Base-by-base conservation (phyloP, 352 stramenopile species). In the Phytophthora syringae region DNA sequence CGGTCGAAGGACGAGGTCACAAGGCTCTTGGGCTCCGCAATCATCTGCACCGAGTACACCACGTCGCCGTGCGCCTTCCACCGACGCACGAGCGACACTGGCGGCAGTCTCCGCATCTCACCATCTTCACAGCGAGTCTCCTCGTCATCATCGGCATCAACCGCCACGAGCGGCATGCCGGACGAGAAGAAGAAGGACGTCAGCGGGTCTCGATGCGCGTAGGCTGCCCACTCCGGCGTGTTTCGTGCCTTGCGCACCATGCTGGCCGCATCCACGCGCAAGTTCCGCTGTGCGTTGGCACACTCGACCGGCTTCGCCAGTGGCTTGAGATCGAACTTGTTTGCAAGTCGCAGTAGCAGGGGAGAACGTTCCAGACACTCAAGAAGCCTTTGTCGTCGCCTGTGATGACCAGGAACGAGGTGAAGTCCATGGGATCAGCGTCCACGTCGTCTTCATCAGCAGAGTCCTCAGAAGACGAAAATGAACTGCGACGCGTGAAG, bases 311-410 rank as follows among this genome's bases (percentile, higher is more conserved):
- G 68, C 22, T 79, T 84, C 3, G 83, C 75, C 6, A 93, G 60
- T 0, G 60, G 66, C 16, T 63, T 68, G 10, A 94, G 52, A 21
- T 74, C 51, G 43, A 80, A 82, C 28, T 80, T 77, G 24, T 85
- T 80, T n/a, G 84, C 86, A 18, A 94, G 73, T 18, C 66, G 74
- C 18, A 63, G 25, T n/a, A 94, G 61, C 43, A 95, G 57, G 83
- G 80, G 5, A 82, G 56, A 9, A 95, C 43, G 47, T 94, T 87
- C 84, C 86, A 96, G 18, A 93, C 67, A 39, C 65, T 81, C 39
- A 96, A 44, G 44, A 79, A 80, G 15, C 86, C 86, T 32, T 94
- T 92, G 64, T 96, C 88, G 49, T 96, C 88, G 18, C 86, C 86
- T 5, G 80, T 79, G 64, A 92, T 73, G 3, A 95, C 49, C 7